Conservation (phyloP, 164 flowering plant species). For the Berberis vulgaris region DNA sequence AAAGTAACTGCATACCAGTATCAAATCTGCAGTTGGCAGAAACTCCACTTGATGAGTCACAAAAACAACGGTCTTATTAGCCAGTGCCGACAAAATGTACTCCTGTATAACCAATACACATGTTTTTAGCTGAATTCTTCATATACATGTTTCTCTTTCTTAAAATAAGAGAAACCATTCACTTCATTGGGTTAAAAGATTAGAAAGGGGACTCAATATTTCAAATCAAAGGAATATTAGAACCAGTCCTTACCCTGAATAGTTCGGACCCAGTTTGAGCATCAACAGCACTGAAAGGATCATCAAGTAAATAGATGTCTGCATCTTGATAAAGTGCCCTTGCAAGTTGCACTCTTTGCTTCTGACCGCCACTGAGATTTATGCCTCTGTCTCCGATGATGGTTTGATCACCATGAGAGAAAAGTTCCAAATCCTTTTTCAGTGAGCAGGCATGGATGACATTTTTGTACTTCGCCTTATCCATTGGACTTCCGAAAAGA, state of each 20-base stretch:
- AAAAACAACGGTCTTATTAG: slow-evolving; percentile 75
- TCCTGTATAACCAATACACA: slow-evolving; percentile 52
- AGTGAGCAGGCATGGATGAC: slow-evolving; percentile 84
- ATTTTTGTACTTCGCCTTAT: slow-evolving; percentile 75
- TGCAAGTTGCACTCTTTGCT: slow-evolving; percentile 97
- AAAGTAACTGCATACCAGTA: slow-evolving; percentile 51
- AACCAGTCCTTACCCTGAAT: slow-evolving; percentile 50
- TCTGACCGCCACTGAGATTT: slow-evolving; percentile 98
- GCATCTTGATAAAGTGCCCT: slow-evolving; percentile 98
- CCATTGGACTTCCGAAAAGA: slow-evolving; percentile 91
- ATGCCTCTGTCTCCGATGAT: slow-evolving; percentile 98
- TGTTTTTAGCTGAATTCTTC: slow-evolving; percentile 11
- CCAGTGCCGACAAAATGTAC: slow-evolving; percentile 78
- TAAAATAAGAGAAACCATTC: too few species aligned
- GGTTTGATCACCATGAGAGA: slow-evolving; percentile 96
- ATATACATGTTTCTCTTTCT: neutral
- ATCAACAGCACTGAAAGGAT: slow-evolving; percentile 99
- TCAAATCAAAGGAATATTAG: neutral
- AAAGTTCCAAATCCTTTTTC: slow-evolving; percentile 83
- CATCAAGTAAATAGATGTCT: slow-evolving; percentile 94
- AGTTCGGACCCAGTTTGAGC: slow-evolving; percentile 94
- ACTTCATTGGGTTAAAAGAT: too few species aligned
- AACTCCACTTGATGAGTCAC: slow-evolving; percentile 99
- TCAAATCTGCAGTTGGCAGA: slow-evolving; percentile 87
- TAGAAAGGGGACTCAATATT: neutral